Evolutionary conservation across 176 grass and related monocot genomes (phyloP), one percentile per base, ranked within the genome.

Genomic region (Zea mays): DNA sequence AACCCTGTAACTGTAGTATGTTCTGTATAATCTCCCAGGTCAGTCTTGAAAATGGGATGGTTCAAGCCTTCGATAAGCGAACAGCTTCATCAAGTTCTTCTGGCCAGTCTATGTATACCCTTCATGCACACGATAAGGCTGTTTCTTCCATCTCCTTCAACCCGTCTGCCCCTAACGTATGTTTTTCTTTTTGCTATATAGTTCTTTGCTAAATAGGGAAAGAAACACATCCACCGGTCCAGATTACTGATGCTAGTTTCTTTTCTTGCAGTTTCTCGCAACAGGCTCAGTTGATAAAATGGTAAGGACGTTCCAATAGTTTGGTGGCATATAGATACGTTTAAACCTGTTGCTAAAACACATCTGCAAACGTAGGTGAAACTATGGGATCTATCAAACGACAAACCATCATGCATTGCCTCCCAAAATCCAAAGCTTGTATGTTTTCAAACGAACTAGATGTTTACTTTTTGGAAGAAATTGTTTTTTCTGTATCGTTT

Each of bases 41-140:
- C 54, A 97, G 94, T 85, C 94, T 97, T 78, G 88, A 97, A 48
- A 93, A 97, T 82, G 90, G 90, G 35, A 91, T 66, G 65, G 91
- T 97, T 75, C 94, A 93, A 83, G 89, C 84, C 9, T 93, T 97
- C 27, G 94, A 97, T 76, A 87, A 75, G 75, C 86, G 94, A 58
- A 85, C 71, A 56, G 81, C 85, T 76, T 90, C 87, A 45, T 89
- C 90, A 43, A 77, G 79, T 79, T 89, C 86, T 79, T 83, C 72
- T 48, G 89, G 62, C 7, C 81, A 80, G 57, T 78, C 92, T 55
- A 78, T 41, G 2, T 98, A 94, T 80, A 92, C 89, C 67, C 89
- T 98, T 70, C 91, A 98, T 71, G 95, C 91, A 78, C 91, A 93
- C 1, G 75, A 81, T 38, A 88, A 90, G 78, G 82, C 91, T 78